phyloP scores from a whole-genome alignment of 2,329 filamentous ascomycete species.

The Penicillium sp. region DNA sequence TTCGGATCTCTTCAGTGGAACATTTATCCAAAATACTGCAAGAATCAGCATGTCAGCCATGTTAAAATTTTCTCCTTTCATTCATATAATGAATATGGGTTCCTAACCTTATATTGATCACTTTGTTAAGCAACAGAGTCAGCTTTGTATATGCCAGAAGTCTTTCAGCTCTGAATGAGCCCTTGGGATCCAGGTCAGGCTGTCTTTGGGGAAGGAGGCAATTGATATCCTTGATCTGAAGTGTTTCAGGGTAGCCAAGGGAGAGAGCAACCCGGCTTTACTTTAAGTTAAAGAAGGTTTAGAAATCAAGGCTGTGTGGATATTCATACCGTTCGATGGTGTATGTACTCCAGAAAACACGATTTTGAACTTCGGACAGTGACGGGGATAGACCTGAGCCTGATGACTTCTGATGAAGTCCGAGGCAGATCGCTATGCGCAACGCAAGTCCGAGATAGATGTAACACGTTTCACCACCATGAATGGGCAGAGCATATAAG shows the following conservation, averaged over 20 bases:
- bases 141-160: constrained; percentile 6
- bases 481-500: constrained; percentile 4
- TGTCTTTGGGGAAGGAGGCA: neutral
- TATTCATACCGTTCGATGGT: constrained; percentile 5
- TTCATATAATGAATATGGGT: neutral
- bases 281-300: neutral
- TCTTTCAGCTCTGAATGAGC: constrained; percentile 4
- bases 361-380: constrained; percentile 1
- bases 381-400: constrained; percentile 1
- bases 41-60: constrained; percentile 2
- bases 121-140: constrained; percentile 4
- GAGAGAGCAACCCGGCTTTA: neutral
- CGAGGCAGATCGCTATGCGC: constrained; percentile 4
- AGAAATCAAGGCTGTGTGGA: neutral
- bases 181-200: constrained; percentile 3
- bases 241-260: neutral
- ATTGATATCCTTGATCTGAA: neutral
- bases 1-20: constrained; percentile 7
- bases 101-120: constrained; percentile 1
- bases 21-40: neutral
- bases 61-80: neutral
- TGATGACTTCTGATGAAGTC: constrained; percentile 6
- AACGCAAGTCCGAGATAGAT: constrained; percentile 5
- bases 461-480: constrained; percentile 2
- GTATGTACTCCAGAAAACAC: constrained; percentile 5